Evolutionary conservation across 2,329 filamentous ascomycete species (phyloP).

Genomic region (Aspergillus ruber): DNA sequence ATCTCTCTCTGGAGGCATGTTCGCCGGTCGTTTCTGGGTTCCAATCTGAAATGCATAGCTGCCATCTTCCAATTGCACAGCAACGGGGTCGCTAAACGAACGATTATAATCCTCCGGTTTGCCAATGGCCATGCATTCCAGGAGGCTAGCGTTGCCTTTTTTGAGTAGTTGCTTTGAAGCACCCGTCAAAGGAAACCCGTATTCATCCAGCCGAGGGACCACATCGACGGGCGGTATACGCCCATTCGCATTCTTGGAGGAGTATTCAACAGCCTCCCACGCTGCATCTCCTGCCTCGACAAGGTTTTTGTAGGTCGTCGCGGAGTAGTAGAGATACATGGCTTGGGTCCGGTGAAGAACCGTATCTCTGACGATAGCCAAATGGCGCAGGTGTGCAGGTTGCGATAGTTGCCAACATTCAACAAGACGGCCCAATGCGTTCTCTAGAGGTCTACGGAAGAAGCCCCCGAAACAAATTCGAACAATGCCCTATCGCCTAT

Average conservation of each 20-base stretch:
- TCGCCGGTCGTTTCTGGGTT: constrained; percentile 4
- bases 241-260: constrained; percentile 21
- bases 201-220: constrained; percentile 35
- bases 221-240: constrained; percentile 25
- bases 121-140: constrained; percentile 30
- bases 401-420: constrained; percentile 55
- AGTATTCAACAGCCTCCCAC: constrained; percentile 49
- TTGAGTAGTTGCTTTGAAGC: constrained; percentile 30
- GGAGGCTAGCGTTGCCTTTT: constrained; percentile 38
- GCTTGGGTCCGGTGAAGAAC: constrained; percentile 41
- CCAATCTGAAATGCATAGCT: constrained; percentile 14
- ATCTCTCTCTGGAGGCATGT: background rate
- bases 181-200: constrained; percentile 41
- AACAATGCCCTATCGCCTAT: constrained; percentile 31
- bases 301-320: constrained; percentile 46
- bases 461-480: constrained; percentile 43
- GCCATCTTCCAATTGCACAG: constrained; percentile 21
- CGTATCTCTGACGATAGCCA: constrained; percentile 51
- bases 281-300: constrained; percentile 44
- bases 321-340: constrained; percentile 52
- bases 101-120: constrained; percentile 28
- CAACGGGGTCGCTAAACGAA: constrained; percentile 30
- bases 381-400: constrained; percentile 50
- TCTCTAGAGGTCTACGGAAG: constrained; percentile 51
- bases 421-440: constrained; percentile 46